Evolutionary conservation across 805 yeast genomes (phyloP), one percentile per base, ranked within the genome.

Genomic region (Hermanozyma aechmeae): DNA sequence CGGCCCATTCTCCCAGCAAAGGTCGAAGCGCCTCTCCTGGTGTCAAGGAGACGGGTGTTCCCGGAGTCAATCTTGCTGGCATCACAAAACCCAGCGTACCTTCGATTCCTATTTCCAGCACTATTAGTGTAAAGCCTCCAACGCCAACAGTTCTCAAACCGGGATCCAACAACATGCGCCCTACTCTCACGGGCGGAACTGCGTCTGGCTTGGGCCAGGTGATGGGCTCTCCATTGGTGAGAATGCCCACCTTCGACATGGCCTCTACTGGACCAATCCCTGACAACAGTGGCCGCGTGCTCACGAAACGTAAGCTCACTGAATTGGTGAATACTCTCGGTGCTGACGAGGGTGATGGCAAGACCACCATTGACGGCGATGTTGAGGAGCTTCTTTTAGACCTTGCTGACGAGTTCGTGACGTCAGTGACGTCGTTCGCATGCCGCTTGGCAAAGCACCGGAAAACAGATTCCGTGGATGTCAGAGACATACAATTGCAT

Each of bases 401-500:
- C 53, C 60, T 92, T 27, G 96, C 98, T 0, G 99, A 92, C 54
- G 97, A 92, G 49, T 92, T 92, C 49, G 92, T 92, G 11, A 72
- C 81, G 6, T 78, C 83, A 27, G 95, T 93, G 2, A 86, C 96
- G 0, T 67, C 85, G 3, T 92, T 92, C 61, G 95, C 97, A 1
- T 89, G 97, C 50, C 72, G 93, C 31, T 65, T 92, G 40, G 97
- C 99, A 14, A 92, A 92, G 51, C 96, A 89, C 50, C 71, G 99
- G 43, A 85, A 83, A 48, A 74, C 84, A 5, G 95, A 89, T 35
- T 72, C 79, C 21, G 62, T 92, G 15, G 97, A 89, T 40, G 84
- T 82, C 11, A 76, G 76, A 43, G 99, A 92, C 51, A 72, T 93
- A 29, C 97, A 92, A 53, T 56, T 92, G 32, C 96, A 92, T 52